Evolutionary conservation across 306 rosid genomes (phyloP).

Genomic region (Delonix regia): DNA sequence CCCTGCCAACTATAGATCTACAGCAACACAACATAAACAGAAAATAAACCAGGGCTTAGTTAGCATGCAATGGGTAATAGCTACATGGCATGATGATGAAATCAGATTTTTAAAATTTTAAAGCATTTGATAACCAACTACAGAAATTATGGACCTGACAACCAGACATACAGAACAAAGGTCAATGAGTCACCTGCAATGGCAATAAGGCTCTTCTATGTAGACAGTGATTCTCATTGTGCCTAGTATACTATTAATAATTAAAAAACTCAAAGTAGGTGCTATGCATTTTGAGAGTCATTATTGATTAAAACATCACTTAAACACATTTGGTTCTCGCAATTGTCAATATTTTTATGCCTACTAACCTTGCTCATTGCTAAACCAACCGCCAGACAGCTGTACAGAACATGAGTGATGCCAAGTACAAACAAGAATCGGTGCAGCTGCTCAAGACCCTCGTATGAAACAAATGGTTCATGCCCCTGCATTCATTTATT

Average conservation of each 20-base stretch:
- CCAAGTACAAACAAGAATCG: conserved; percentile 95
- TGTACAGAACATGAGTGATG: conserved; percentile 90
- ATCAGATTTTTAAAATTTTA: neutral
- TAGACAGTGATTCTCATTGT: neutral
- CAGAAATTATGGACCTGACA: conserved; percentile 9
- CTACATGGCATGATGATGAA: neutral
- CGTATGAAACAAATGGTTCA: conserved; percentile 95
- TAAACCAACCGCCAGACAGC: conserved; percentile 89
- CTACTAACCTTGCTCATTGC: conserved; percentile 87
- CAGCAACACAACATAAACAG: conserved; percentile 34
- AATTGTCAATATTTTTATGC: conserved; percentile 21
- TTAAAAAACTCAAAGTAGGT: neutral
- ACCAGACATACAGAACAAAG: conserved; percentile 18
- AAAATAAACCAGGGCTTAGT: conserved; percentile 22
- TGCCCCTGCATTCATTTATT: conserved; percentile 66
- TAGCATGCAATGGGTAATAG: neutral
- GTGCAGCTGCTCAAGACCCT: conserved; percentile 95
- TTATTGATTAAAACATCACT: neutral
- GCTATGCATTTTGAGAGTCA: neutral
- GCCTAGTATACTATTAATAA: neutral
- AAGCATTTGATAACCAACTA: conserved; percentile 1
- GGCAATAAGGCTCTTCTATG: conserved; percentile 1
- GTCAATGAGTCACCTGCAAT: conserved; percentile 5
- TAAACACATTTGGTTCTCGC: neutral
- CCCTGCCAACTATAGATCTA: conserved; percentile 95